Percentiles rank a stretch among this genome's conserved stretches.
These are phyloP conservation scores for Pythium oligandrum DNA, from an alignment of 352 stramenopile species.

Conservation along the genomic window DNA sequence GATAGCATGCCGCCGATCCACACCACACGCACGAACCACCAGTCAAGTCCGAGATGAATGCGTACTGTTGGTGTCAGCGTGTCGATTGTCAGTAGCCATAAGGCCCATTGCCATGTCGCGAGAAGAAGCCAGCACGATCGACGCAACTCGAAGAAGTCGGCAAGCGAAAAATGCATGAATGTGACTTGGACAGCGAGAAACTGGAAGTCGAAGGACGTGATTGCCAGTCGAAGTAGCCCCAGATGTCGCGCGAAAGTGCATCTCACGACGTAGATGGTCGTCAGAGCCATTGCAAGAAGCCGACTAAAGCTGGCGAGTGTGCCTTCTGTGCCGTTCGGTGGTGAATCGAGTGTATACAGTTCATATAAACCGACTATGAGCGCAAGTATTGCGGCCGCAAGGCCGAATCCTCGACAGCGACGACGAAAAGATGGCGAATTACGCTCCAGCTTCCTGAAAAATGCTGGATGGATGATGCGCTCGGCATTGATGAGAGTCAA, in stretches of 20 bases:
- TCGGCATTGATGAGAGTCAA: conserved; percentile 6
- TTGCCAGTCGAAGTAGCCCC: conserved; percentile 1
- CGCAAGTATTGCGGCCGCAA: conserved; percentile 2
- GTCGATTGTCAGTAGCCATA: conserved; percentile 18
- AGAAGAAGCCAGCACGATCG: conserved; percentile 6
- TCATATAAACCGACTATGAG: conserved; percentile 1
- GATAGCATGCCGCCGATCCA: conserved; percentile 5
- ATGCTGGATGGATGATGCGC: conserved; percentile 1
- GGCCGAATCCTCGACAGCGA: not conserved
- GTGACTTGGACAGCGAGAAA: conserved; percentile 17
- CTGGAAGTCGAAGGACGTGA: conserved; percentile 18
- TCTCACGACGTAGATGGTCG: not conserved
- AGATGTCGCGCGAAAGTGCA: conserved; percentile 7
- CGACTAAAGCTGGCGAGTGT: too few species aligned
- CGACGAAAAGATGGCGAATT: too few species aligned
- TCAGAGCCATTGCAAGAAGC: too few species aligned
- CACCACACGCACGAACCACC: conserved; percentile 9
- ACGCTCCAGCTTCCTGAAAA: conserved; percentile 4
- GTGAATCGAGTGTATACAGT: not conserved
- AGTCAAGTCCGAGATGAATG: conserved; percentile 1
- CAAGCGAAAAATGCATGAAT: conserved; percentile 11
- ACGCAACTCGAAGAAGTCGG: conserved; percentile 16
- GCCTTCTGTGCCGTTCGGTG: too few species aligned
- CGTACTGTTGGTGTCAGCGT: conserved; percentile 10
- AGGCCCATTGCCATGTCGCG: conserved; percentile 14